Base-by-base conservation (phyloP, 768 basidiomycete genomes). In the Lentinula edodes region DNA sequence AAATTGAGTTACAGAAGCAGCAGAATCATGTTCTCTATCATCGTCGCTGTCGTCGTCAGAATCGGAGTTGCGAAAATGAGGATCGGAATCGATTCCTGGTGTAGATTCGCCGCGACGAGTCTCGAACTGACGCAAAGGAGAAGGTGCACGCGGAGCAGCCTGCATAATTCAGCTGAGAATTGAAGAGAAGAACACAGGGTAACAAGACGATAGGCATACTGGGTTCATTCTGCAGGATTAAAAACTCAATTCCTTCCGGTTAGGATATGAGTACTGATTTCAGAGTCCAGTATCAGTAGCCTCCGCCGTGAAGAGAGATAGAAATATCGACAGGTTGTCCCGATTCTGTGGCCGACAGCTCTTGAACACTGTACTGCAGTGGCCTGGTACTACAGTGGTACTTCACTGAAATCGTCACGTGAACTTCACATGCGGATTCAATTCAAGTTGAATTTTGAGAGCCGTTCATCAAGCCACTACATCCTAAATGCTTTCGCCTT, bases 1-100 rank as follows among this genome's bases (percentile, higher is more conserved):
- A 62, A 91, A 81, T 66, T 86, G 80, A 36, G 88, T 83, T 10
- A 91, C 84, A 15, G 90, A 91, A 1, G 90, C 84, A 2, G 86
- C 74, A 42, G 59, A 60, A 28, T 73, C 69, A 2, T 68, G 69
- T 42, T 72, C 75, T 43, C 66, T 63, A 56, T 76, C 77, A 61
- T 75, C 77, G 15, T 66, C 70, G 48, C 76, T 76, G 50, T 74
- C 71, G 18, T 76, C 76, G 20, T 77, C 74, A 45, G 78, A 80
- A 42, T 80, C 78, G 45, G 72, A 74, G 45, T 73, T 74, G 3
- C 82, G 75, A n/a, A 76, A 79, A 52, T 83, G 15, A 3, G 38
- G 1, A 16, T 56, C 20, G 8, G 55, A 20, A 5, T 56, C 41
- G 0, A 56, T 34, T 20, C 39, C 55, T 13, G 55, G 43, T 23